These are phyloP conservation scores for Scheffersomyces illinoinensis DNA, from an alignment of 1,139 yeast genomes.

Conservation along the genomic window DNA sequence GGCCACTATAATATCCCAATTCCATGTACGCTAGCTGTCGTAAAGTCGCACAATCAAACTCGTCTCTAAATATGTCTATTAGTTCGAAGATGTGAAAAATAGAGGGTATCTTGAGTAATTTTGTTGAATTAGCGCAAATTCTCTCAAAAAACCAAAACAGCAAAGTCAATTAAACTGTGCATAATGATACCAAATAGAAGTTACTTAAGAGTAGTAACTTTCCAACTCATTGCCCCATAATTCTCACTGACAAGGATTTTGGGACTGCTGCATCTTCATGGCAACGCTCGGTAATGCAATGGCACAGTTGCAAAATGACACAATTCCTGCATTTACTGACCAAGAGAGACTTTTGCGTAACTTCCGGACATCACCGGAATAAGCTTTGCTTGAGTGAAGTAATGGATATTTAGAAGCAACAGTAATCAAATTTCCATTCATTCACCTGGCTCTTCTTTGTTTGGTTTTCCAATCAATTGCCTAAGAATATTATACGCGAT, in stretches of 20 bases:
- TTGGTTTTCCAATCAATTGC: background rate
- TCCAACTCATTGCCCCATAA: too few species aligned
- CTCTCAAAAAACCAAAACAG: background rate
- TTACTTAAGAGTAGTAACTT: too few species aligned
- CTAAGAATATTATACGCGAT: background rate
- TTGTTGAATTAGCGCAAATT: too few species aligned
- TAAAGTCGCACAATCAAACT: too few species aligned
- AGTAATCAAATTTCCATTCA: too few species aligned
- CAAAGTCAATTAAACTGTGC: background rate
- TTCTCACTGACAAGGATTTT: too few species aligned
- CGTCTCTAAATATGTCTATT: too few species aligned
- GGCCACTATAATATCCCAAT: too few species aligned
- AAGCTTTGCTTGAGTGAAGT: background rate
- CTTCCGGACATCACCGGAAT: background rate
- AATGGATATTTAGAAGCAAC: too few species aligned
- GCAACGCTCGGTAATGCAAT: background rate
- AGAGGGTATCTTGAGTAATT: too few species aligned
- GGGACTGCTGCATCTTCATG: background rate
- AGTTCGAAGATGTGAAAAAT: too few species aligned
- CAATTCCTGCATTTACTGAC: background rate
- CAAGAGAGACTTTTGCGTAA: background rate
- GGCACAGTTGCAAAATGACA: background rate
- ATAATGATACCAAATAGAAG: background rate
- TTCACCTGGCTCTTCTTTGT: background rate
- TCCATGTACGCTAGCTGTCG: too few species aligned